phyloP scores from a whole-genome alignment of 208 protist genomes.

The Crithidia expoeki region DNA sequence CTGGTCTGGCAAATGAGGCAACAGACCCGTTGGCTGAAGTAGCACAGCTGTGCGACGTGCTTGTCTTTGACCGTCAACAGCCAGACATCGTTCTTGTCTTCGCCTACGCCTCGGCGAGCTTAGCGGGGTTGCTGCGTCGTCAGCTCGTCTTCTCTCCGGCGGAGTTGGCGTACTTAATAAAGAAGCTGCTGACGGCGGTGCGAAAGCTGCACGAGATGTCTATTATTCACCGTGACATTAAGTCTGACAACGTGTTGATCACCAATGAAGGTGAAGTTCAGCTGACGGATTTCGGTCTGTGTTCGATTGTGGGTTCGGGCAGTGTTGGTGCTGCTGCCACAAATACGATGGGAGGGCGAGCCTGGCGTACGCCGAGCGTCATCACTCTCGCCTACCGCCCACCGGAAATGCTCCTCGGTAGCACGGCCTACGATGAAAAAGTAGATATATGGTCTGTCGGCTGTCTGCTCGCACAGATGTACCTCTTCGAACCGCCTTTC shows the following conservation, averaged over 20 bases:
- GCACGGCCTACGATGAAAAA: constrained; percentile 78
- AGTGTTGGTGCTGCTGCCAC: not conserved
- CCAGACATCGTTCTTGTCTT: constrained; percentile 87
- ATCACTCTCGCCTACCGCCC: constrained; percentile 96
- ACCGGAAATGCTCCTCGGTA: constrained; percentile 95
- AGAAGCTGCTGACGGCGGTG: constrained; percentile 59
- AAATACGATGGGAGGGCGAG: constrained; percentile 27
- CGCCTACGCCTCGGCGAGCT: constrained; percentile 66
- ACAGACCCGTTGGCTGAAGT: constrained; percentile 68
- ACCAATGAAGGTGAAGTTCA: constrained; percentile 62
- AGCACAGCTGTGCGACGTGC: constrained; percentile 72
- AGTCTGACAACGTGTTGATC: constrained; percentile 89
- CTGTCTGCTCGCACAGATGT: constrained; percentile 97
- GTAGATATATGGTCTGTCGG: constrained; percentile 95
- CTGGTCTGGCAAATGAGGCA: not conserved
- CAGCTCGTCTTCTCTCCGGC: constrained; percentile 61
- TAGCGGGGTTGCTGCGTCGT: constrained; percentile 69
- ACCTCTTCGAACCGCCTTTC: constrained; percentile 83
- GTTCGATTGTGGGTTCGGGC: constrained; percentile 50
- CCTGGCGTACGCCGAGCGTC: constrained; percentile 88
- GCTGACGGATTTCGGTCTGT: constrained; percentile 88
- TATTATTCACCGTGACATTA: constrained; percentile 93
- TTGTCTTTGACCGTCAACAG: constrained; percentile 56
- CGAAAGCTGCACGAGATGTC: constrained; percentile 81
- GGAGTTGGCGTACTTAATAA: constrained; percentile 84